A percentile compares a stretch with the other conserved stretches of the same genome.
These are phyloP conservation scores for Calonectria henricotiae DNA, from an alignment of 2,329 filamentous ascomycete species.

Conservation along the genomic window DNA sequence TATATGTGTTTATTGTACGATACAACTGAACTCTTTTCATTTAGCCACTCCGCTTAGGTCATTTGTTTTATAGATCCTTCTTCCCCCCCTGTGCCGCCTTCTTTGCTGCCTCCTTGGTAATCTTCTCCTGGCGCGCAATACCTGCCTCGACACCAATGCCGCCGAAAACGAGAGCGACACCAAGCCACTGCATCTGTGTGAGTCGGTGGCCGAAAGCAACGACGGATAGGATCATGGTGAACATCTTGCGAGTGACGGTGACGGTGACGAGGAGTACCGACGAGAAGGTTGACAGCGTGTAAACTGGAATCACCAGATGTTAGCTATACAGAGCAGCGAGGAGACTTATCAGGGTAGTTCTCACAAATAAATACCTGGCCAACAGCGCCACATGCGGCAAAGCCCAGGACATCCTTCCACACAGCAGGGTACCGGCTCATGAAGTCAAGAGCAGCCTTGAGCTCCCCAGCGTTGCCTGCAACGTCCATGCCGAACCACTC, in stretches of 20 bases:
- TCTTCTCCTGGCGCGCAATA: constrained; percentile 87
- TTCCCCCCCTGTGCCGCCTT: constrained; percentile 55
- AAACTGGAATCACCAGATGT: constrained; percentile 69
- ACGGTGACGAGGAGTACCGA: constrained; percentile 95
- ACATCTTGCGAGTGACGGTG: constrained; percentile 98
- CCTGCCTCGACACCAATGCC: constrained; percentile 93
- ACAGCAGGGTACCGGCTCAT: constrained; percentile 85
- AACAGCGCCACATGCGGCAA: constrained; percentile 90
- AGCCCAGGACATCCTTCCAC: constrained; percentile 90
- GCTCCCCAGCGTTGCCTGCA: constrained; percentile 80
- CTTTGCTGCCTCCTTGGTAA: constrained; percentile 81
- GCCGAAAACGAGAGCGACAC: constrained; percentile 93
- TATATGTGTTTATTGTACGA: background rate
- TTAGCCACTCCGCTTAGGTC: background rate
- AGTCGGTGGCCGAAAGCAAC: constrained; percentile 94
- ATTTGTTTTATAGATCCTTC: constrained; percentile 53
- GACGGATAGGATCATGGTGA: constrained; percentile 98
- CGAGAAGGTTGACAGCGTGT: constrained; percentile 93
- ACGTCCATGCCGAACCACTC: constrained; percentile 79
- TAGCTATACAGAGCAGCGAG: constrained; percentile 34
- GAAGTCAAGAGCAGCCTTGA: constrained; percentile 85
- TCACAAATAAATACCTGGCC: constrained; percentile 96
- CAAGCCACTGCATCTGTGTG: constrained; percentile 92
- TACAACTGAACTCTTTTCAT: background rate
- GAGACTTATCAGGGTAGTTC: constrained; percentile 51